These are phyloP conservation scores for Debaryomyces hansenii DNA, from an alignment of 805 yeast species.

Conservation along the genomic window DNA sequence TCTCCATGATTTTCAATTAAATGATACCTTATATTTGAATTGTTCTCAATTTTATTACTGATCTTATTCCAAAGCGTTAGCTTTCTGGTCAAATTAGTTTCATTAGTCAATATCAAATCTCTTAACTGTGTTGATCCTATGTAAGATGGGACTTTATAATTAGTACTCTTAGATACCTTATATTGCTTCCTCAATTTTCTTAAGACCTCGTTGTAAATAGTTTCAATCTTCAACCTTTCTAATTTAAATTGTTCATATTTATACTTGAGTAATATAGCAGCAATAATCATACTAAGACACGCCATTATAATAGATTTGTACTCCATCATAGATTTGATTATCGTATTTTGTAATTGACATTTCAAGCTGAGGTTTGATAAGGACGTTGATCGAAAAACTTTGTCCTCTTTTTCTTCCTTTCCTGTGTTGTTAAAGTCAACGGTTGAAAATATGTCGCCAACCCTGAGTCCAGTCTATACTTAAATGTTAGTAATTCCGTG, in stretches of 20 bases:
- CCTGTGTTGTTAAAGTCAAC: slow-evolving; percentile 39
- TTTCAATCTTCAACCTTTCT: slow-evolving; percentile 43
- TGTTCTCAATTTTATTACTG: slow-evolving; percentile 55
- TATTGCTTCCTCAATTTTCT: slow-evolving; percentile 51
- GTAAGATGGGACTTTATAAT: slow-evolving; percentile 39
- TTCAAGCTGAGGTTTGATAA: slow-evolving; percentile 56
- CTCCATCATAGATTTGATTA: slow-evolving; percentile 36
- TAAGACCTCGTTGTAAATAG: slow-evolving; percentile 49
- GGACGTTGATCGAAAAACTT: slow-evolving; percentile 75
- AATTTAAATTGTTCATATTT: slow-evolving; percentile 36
- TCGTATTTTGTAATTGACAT: slow-evolving; percentile 56
- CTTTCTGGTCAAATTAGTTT: slow-evolving; percentile 37
- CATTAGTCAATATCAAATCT: slow-evolving; percentile 54
- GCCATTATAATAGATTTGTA: slow-evolving; percentile 21
- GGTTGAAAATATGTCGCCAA: slow-evolving; percentile 18
- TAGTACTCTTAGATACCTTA: slow-evolving; percentile 26
- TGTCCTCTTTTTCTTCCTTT: slow-evolving; percentile 41
- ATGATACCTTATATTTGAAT: slow-evolving; percentile 61
- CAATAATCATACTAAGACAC: slow-evolving; percentile 12
- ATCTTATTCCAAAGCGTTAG: slow-evolving; percentile 61
- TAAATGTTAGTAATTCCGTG: slow-evolving; percentile 19
- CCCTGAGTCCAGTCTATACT: slow-evolving; percentile 19
- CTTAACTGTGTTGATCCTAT: slow-evolving; percentile 73
- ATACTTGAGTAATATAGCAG: slow-evolving; percentile 26
- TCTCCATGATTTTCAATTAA: slow-evolving; percentile 82